Evolutionary conservation across 2,329 filamentous ascomycete genomes (phyloP).

Genomic region (Aspergillus pseudoviridinutans): DNA sequence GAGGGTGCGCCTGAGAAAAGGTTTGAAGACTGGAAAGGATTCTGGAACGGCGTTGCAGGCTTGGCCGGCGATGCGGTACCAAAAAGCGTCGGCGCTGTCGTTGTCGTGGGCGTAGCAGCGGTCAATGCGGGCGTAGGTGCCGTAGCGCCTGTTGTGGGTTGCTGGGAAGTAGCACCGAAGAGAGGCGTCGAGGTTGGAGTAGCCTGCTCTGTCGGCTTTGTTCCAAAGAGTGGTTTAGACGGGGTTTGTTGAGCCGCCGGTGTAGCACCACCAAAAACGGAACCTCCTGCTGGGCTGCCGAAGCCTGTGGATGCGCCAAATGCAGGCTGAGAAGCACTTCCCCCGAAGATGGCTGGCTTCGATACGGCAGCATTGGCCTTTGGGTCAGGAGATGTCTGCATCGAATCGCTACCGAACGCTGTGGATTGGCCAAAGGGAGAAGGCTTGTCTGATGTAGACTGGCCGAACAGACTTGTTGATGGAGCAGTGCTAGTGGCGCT

Average conservation of each 20-base stretch:
- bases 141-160: constrained; percentile 10
- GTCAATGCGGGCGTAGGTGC: constrained; percentile 11
- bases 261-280: constrained; percentile 17
- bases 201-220: constrained; percentile 15
- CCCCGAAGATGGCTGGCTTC: constrained; percentile 22
- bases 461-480: constrained; percentile 19
- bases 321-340: constrained; percentile 8
- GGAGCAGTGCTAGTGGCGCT: constrained; percentile 11
- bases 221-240: constrained; percentile 21
- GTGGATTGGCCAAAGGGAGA: constrained; percentile 27
- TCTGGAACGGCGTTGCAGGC: constrained; percentile 15
- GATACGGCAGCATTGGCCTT: constrained; percentile 14
- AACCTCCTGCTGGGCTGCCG: constrained; percentile 10
- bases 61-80: constrained; percentile 13
- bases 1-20: constrained; percentile 13
- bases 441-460: constrained; percentile 17
- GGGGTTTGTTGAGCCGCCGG: constrained; percentile 16
- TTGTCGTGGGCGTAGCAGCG: constrained; percentile 7
- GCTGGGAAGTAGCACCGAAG: constrained; percentile 24
- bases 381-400: constrained; percentile 33
- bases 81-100: constrained; percentile 17
- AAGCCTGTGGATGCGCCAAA: constrained; percentile 18
- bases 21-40: constrained; percentile 20
- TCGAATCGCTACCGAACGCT: constrained; percentile 22
- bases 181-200: constrained; percentile 21